Percentiles rank a stretch among this genome's conserved stretches.
These are phyloP conservation scores for Citrus sinensis DNA, from an alignment of 345 rosid species.

Conservation along the genomic window DNA sequence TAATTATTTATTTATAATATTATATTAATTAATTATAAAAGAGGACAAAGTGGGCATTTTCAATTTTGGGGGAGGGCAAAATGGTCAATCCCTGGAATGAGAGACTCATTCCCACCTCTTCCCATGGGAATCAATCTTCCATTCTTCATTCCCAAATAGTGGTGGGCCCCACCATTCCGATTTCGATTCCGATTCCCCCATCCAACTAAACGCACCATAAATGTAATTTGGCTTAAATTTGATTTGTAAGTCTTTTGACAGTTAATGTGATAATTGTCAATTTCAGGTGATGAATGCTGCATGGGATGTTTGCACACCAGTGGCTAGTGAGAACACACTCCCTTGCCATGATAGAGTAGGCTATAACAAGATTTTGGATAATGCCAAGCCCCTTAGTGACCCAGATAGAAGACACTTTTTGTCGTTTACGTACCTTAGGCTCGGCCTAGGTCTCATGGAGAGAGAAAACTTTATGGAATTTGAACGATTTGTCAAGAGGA, in stretches of 20 bases:
- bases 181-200: no score
- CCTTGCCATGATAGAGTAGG: slow-evolving; percentile 71
- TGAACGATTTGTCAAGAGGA: slow-evolving; percentile 73
- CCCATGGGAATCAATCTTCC: no score
- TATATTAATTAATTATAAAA: no score
- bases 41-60: no score
- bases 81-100: no score
- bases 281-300: slow-evolving; percentile 88
- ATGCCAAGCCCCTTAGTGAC: slow-evolving; percentile 71
- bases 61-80: no score
- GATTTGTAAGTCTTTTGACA: background rate
- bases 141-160: no score
- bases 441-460: slow-evolving; percentile 69
- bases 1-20: no score
- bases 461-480: slow-evolving; percentile 72
- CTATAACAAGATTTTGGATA: slow-evolving; percentile 76
- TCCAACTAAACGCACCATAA: background rate
- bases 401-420: slow-evolving; percentile 77
- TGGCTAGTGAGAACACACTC: slow-evolving; percentile 67
- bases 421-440: slow-evolving; percentile 81
- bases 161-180: no score
- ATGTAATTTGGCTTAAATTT: background rate
- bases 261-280: background rate
- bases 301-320: slow-evolving; percentile 65
- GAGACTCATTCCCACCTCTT: no score